phyloP scores from a whole-genome alignment of 2,329 filamentous ascomycete species.

The Botryotinia convoluta region DNA sequence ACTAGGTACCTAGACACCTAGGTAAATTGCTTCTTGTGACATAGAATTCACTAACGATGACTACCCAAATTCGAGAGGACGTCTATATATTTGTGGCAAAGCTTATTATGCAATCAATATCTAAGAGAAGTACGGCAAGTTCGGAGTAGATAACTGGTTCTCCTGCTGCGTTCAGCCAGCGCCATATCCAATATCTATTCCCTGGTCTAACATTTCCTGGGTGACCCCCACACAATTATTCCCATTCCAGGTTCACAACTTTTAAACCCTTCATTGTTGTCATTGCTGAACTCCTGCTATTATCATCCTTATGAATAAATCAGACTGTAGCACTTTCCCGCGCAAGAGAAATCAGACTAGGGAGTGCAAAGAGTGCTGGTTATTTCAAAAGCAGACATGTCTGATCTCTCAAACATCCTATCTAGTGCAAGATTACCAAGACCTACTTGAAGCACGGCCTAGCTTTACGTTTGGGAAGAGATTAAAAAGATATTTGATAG shows the following conservation, averaged over 20 bases:
- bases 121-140: background rate
- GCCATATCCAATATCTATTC: too few species aligned
- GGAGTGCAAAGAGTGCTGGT: background rate
- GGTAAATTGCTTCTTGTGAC: background rate
- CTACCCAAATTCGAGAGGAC: background rate
- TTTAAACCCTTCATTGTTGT: background rate
- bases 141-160: too few species aligned
- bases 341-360: rapidly evolving
- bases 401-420: rapidly evolving
- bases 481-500: background rate
- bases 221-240: rapidly evolving
- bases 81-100: background rate
- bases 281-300: too few species aligned
- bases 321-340: background rate
- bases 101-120: background rate
- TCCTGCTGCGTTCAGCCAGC: background rate
- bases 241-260: too few species aligned
- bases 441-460: background rate
- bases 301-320: background rate
- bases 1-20: rapidly evolving
- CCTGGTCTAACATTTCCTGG: too few species aligned
- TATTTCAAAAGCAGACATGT: background rate
- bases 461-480: background rate
- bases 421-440: background rate
- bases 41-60: background rate